Base-by-base conservation (phyloP, 305 asterid species). In the Fraxinus greggii region DNA sequence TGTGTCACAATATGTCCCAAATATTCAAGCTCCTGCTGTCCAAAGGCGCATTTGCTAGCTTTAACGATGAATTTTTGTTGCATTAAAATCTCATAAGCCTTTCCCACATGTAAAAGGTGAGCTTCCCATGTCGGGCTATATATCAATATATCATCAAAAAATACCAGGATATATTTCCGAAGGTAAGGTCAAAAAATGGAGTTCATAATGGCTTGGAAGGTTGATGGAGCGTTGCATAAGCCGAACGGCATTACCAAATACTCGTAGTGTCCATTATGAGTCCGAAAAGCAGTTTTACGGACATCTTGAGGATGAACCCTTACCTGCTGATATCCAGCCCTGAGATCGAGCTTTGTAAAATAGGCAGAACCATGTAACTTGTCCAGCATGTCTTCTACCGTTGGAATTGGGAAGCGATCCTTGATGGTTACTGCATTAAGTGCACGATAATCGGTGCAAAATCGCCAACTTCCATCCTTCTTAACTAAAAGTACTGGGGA, bases 141-240 rank as follows among this genome's bases (percentile, higher is more conserved):
- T 83, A 13, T 72, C 82, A 26, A 28, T 4, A 83, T 83, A 13
- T 56, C 85, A 26, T 83, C 76, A 78, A 78, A 83, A 38, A 59
- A 59, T 5, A 72, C 78, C 6, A 80, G 10, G 1, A 48, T 36
- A 0, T 0, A 23, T n/a, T 42, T 40, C 3, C 23, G 3, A 1
- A 79, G 0, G 2, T 31, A 54, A 0, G 42, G 59, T 1, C 6
- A 0, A 19, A 80, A 80, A 0, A 84, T 42, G 0, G 17, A 4
- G 9, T 80, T 84, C 82, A 80, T 84, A 0, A 70, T 1, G 0
- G 24, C 15, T 13, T 80, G 72, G 10, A 79, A 84, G 0, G 81
- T 54, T 3, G 75, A 23, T 12, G 82, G 63, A 1, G 77, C 76
- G n/a, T 40, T 70, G 1, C 72, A 36, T 36, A 7, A 36, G 12